Evolutionary conservation across 2,329 filamentous ascomycete genomes (phyloP), one percentile per base, ranked within the genome.

Genomic region (Ceratocystis papillata): DNA sequence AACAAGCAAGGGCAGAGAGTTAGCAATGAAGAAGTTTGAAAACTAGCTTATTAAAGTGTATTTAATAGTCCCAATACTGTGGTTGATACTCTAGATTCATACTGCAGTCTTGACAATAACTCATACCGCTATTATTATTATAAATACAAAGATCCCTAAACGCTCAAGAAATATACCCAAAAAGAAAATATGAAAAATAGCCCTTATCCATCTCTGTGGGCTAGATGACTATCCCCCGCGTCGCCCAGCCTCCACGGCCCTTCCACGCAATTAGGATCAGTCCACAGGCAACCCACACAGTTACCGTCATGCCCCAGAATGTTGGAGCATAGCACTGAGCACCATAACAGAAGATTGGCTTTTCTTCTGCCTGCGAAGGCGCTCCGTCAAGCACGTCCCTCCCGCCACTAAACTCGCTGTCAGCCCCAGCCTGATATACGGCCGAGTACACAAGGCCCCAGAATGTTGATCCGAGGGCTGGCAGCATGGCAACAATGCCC

Each of bases 401-500:
- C 2, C 70, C 73, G 20, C 70, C 73, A 1, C 70, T 65, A 69
- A 75, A 67, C 69, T 72, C 73, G 17, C 76, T 75, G 61, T 76
- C 76, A 0, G 86, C 86, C 1, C 83, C 87, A 55, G 80, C 80
- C 75, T 94, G 86, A 72, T 95, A 95, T 1, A 90, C 85, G 0
- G 80, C 83, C 5, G 88, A 90, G 74, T 97, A 99, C n/a, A 96
- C 78, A 0, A 94, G 75, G 0, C 92, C 90, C 91, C 93, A 99
- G 41, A 96, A 81, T 0, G 90, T 90, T 0, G 93, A 91, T 0
- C 93, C 94, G 0, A 88, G 77, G 0, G 94, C 94, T 2, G 94
- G 94, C 66, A 93, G 86, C 80, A 95, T 94, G 53, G 92, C 91
- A 6, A 97, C 86, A 68, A 97, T 92, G 8, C 94, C 94, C 86